Conservation (phyloP, 257 asterid genomes). For the Solanum pimpinellifolium region DNA sequence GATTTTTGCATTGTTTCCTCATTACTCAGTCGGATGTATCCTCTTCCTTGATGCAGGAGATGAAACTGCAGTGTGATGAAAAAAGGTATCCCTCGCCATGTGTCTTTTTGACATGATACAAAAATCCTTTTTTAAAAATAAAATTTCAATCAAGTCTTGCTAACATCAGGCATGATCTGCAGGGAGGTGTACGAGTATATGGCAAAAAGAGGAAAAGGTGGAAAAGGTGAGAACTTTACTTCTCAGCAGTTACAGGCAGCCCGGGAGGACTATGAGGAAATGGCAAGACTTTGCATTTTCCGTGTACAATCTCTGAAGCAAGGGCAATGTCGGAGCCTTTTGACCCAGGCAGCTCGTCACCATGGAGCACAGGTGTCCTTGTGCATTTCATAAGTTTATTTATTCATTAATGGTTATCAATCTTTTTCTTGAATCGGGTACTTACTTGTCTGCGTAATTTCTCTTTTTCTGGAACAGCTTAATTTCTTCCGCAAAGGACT, state of each 20-base stretch:
- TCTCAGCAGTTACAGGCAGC: constrained; percentile 67
- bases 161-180: neutral
- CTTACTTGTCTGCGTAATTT: constrained; percentile 3
- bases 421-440: neutral
- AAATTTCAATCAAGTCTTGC: neutral
- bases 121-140: constrained; percentile 2
- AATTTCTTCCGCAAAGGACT: constrained; percentile 79
- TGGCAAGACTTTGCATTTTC: constrained; percentile 70
- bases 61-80: constrained; percentile 91
- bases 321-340: constrained; percentile 82
- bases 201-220: constrained; percentile 63
- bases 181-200: constrained; percentile 79
- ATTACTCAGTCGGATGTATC: constrained; percentile 4
- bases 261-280: constrained; percentile 80
- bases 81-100: constrained; percentile 48
- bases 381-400: neutral
- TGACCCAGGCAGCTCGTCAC: constrained; percentile 96
- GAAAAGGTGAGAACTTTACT: constrained; percentile 70
- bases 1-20: neutral
- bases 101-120: constrained; percentile 7
- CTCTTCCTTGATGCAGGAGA: constrained; percentile 58
- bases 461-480: constrained; percentile 34
- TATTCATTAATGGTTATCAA: neutral
- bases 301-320: constrained; percentile 93
- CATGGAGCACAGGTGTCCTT: constrained; percentile 81